Conservation (phyloP, 805 yeast species). For the Lipomyces yamanashiensis region DNA sequence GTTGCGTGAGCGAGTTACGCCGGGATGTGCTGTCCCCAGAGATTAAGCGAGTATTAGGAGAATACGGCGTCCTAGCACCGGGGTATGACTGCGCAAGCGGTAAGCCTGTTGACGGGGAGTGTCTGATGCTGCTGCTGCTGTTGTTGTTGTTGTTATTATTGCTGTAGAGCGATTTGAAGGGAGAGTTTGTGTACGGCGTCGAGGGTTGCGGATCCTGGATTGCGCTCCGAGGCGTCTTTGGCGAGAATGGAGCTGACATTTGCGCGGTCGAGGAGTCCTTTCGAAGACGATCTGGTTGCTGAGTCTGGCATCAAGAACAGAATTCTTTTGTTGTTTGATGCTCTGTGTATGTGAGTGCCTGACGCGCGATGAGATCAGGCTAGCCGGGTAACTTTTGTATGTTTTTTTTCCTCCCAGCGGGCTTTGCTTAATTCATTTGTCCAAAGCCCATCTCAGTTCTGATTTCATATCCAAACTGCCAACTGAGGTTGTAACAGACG, state of each 20-base stretch:
- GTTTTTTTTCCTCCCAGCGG: too few species aligned
- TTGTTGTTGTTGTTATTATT: conserved; percentile 9
- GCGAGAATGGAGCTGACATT: conserved; percentile 4
- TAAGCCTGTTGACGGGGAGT: conserved; percentile 19
- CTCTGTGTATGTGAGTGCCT: neutral
- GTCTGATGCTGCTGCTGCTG: too few species aligned
- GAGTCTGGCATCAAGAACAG: neutral
- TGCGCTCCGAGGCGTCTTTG: conserved; percentile 7
- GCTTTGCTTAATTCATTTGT: too few species aligned
- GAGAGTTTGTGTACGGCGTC: conserved; percentile 22
- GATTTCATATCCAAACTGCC: too few species aligned
- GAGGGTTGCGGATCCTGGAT: neutral
- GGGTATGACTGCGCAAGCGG: neutral
- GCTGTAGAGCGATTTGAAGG: conserved; percentile 32
- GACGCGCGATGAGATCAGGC: neutral
- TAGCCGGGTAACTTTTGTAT: neutral
- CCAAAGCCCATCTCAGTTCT: too few species aligned
- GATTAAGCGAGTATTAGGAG: neutral
- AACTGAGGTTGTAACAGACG: too few species aligned
- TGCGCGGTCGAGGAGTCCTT: too few species aligned
- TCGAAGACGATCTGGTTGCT: neutral
- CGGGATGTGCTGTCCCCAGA: too few species aligned
- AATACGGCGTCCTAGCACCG: neutral
- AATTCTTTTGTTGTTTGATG: neutral
- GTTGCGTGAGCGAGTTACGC: neutral